Evolutionary conservation across 164 flowering plant species (phyloP), one percentile per base, ranked within the genome.

Genomic region (Vitis amurensis): DNA sequence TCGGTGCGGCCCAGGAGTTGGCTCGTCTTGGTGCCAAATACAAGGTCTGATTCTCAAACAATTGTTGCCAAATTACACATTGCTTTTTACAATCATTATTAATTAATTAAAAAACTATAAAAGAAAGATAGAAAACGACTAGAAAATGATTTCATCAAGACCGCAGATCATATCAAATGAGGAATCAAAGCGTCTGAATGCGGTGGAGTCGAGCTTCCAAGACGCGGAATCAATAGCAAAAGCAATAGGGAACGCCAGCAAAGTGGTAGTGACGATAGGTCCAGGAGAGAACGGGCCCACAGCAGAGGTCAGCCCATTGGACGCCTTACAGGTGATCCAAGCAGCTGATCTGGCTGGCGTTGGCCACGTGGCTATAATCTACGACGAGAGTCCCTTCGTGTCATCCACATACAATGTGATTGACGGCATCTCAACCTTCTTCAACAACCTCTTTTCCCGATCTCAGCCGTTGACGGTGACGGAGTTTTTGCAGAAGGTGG

Each of bases 161-260:
- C 16, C 47, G 61, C 83, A 95, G 99, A 75, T 93, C 19, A 90
- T 96, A 50, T 93, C 98, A 1, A 64, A 77, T 0, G 90, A 89
- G 15, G 93, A 96, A 75, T 74, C 86, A 9, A 90, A 76, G 55
- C 87, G 97, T 10, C 84, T 96, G 13, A 90, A 89, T 66, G 99
- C 99, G 0, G 97, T 96, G 1, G 83, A 86, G 71, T 88, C 97
- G 29, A 53, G 80, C 37, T 90, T 89, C 76, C 57, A 75, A 29
- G 87, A 87, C 47, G 76, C 90, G 0, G 91, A 85, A 71, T 78
- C 95, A 3, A 87, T 96, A 10, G 99, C 99, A 11, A 91, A 90
- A 66, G 92, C 97, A 1, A 93, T 93, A 14, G 97, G 97, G 6
- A 96, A 91, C 56, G 99, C 99, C n/a, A 73, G 85, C 78, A 96